Evolutionary conservation across 495 filamentous ascomycete genomes (phyloP).

Genomic region (Hypoxylon trugodes): DNA sequence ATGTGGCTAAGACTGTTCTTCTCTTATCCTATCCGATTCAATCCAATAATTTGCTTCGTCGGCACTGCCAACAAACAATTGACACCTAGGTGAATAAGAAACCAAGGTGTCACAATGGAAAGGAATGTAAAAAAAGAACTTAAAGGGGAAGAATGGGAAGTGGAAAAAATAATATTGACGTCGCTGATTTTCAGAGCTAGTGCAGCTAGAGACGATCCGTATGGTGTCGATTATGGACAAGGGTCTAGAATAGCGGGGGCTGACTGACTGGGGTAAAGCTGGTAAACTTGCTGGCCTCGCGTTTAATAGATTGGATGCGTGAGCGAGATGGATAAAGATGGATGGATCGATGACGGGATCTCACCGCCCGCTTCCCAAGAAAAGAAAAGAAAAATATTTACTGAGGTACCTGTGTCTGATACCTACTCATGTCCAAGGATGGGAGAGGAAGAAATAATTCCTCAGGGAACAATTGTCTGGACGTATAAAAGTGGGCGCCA

Average conservation of each 20-base stretch:
- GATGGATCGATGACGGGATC: no score
- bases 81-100: not conserved
- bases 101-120: not conserved
- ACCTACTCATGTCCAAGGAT: no score
- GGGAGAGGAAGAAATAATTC: no score
- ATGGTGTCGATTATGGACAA: constrained; percentile 8
- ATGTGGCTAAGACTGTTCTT: no score
- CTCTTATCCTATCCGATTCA: no score
- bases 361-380: no score
- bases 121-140: not conserved
- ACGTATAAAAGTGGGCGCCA: not conserved
- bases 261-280: not conserved
- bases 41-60: not conserved
- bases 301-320: no score
- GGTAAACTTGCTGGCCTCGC: no score
- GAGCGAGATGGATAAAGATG: constrained; percentile 18
- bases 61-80: constrained; percentile 4
- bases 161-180: not conserved
- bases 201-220: constrained; percentile 17
- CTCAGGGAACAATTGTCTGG: not conserved
- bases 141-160: not conserved
- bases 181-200: constrained; percentile 7
- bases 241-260: constrained; percentile 18
- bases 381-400: no score
- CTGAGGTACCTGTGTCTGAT: no score